Evolutionary conservation across 2,329 filamentous ascomycete species (phyloP), one percentile per base, ranked within the genome.

Genomic region (Trichoderma hamatum): DNA sequence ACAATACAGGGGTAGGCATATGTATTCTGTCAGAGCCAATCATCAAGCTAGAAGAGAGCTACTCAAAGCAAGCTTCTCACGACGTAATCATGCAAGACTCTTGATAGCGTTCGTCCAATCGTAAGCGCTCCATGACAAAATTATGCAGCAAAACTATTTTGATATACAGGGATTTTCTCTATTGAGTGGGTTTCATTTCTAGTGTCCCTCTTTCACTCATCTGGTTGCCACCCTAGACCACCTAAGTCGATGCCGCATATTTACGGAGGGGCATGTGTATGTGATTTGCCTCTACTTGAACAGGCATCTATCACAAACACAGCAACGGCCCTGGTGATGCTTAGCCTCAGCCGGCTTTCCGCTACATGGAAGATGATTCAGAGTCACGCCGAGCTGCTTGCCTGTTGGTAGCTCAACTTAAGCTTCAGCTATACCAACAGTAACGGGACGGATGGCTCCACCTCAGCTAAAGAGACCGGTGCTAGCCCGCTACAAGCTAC

Each of bases 361-460:
- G 11, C 19, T 21, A 9, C 11, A 24, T 24, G 24, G 2, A 51
- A 49, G 6, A 11, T 11, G 19, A 13, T 61, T 1, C 34, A 34
- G 59, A 51, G 59, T 62, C 59, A 62, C 59, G 21, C 59, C 43
- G 59, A 39, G 30, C 46, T 14, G 43, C 60, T 46, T 24, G 14
- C 30, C 24, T 52, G 46, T 36, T 43, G 49, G 61, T 64, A 26
- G 49, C 36, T 64, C 24, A 43, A 21, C 16, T 64, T 43, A 64
- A 55, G 61, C 61, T 64, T 64, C 61, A 64, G 61, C 61, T 64
- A 54, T 55, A 34, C 49, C 61, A 28, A 54, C 61, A 19, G 30
- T 14, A 54, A 64, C 32, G 61, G 61, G 61, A 55, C 49, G 49
- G 61, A 64, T 55, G 61, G n/a, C 30, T 51, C 61, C 61, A 64